Conservation (phyloP, 2,329 filamentous ascomycete genomes). For the Beauveria pseudobassiana region DNA sequence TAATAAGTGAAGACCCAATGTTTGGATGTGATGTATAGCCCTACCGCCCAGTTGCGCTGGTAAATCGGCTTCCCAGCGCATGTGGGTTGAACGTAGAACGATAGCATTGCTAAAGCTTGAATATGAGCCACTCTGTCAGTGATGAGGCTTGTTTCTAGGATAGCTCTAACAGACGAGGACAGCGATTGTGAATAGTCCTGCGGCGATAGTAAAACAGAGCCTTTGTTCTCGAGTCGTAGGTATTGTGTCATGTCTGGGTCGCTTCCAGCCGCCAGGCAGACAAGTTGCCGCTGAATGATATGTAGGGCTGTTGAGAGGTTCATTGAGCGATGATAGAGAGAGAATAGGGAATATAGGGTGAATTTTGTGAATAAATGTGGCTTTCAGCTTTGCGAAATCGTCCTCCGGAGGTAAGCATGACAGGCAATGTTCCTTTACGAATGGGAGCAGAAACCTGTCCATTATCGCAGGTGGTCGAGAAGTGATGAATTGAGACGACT, state of each 20-base stretch:
- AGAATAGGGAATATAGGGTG: constrained; percentile 49
- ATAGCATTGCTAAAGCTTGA: constrained; percentile 45
- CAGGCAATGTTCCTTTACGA: constrained; percentile 38
- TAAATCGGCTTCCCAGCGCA: constrained; percentile 44
- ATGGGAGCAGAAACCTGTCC: constrained; percentile 34
- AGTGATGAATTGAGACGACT: constrained; percentile 30
- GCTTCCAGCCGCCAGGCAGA: constrained; percentile 47
- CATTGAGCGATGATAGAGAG: constrained; percentile 27
- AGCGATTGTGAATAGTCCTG: constrained; percentile 41
- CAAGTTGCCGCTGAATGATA: constrained; percentile 44
- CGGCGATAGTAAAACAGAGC: constrained; percentile 31
- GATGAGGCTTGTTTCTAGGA: constrained; percentile 47
- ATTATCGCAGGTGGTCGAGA: constrained; percentile 30
- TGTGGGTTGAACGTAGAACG: constrained; percentile 51
- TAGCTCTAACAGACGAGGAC: constrained; percentile 40
- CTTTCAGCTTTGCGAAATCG: constrained; percentile 38
- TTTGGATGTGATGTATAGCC: constrained; percentile 51
- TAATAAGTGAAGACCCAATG: constrained; percentile 45
- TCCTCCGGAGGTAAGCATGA: constrained; percentile 38
- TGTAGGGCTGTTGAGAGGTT: constrained; percentile 25
- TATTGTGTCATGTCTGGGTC: constrained; percentile 38
- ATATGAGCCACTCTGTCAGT: constrained; percentile 48
- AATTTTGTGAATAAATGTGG: constrained; percentile 43
- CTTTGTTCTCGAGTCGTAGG: constrained; percentile 35
- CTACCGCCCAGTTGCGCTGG: constrained; percentile 45